Conservation (phyloP, 768 basidiomycete species). For the Phanerochaete carnosa region DNA sequence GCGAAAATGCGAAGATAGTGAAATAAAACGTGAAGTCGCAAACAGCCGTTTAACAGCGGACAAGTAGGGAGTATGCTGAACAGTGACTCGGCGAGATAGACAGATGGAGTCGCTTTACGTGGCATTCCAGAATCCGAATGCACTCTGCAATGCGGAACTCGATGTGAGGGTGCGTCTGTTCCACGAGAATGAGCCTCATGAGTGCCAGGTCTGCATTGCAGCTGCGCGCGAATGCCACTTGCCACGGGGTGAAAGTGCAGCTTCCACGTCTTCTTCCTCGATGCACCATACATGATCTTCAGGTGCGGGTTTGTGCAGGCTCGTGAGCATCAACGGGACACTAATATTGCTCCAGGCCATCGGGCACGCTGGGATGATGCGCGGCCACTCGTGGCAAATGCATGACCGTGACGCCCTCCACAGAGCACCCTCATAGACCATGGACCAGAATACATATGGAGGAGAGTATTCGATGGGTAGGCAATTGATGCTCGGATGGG, state of each 20-base stretch:
- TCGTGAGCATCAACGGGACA: background rate
- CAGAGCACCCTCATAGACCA: slow-evolving; percentile 9
- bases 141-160: background rate
- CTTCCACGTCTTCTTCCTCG: slow-evolving; percentile 10
- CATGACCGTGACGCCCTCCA: slow-evolving; percentile 16
- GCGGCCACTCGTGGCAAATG: slow-evolving; percentile 11
- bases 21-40: too few species aligned
- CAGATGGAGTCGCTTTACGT: background rate
- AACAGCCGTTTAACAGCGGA: too few species aligned
- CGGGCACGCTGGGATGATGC: slow-evolving; percentile 5
- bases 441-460: slow-evolving; percentile 9
- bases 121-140: background rate
- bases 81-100: background rate
- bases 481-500: background rate
- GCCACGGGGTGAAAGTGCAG: background rate
- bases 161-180: background rate
- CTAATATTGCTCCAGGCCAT: slow-evolving; percentile 12
- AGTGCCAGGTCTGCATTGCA: background rate
- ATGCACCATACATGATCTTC: slow-evolving; percentile 7
- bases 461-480: slow-evolving; percentile 9
- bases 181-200: background rate
- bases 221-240: slow-evolving; percentile 8
- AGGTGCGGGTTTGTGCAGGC: background rate
- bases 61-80: background rate
- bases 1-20: too few species aligned